Conservation (phyloP, 139 green algal species). For the Auxenochlorella pyrenoidosa region DNA sequence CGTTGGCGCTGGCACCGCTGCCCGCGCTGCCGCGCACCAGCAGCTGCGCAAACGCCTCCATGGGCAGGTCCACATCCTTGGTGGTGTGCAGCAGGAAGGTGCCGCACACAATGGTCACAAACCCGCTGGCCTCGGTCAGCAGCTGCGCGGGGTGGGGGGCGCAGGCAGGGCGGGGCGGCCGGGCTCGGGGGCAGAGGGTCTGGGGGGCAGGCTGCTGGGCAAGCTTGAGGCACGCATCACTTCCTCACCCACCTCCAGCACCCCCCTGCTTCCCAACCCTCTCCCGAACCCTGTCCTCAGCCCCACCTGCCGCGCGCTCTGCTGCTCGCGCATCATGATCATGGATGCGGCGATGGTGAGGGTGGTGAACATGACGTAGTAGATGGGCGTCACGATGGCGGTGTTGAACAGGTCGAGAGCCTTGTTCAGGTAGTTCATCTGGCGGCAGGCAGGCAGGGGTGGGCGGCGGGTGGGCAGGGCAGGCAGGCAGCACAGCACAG, state of each 20-base stretch:
- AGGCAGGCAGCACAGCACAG: too few relatives aligned
- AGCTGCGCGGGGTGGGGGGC: conserved; percentile 56
- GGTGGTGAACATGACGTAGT: conserved; percentile 99
- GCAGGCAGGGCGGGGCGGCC: too few relatives aligned
- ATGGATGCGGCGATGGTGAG: conserved; percentile 86
- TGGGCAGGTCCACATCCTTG: conserved; percentile 75
- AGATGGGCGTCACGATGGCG: conserved; percentile 96
- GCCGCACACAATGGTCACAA: conserved; percentile 94
- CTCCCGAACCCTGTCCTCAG: too few relatives aligned
- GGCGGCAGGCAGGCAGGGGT: not conserved
- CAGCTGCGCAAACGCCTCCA: conserved; percentile 21
- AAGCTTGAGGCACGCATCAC: too few relatives aligned
- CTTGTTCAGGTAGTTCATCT: conserved; percentile 49
- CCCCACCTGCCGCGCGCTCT: conserved; percentile 52
- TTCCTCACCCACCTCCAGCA: too few relatives aligned
- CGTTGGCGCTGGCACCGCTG: not conserved
- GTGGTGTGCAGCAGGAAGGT: conserved; percentile 95
- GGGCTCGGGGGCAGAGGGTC: too few relatives aligned
- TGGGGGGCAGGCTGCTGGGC: too few relatives aligned
- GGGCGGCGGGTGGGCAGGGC: not conserved
- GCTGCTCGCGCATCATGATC: conserved; percentile 83
- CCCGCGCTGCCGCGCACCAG: conserved; percentile 4
- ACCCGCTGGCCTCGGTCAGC: conserved; percentile 84
- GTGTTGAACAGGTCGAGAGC: conserved; percentile 98
- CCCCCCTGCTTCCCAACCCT: too few relatives aligned